These are phyloP conservation scores for Verticillium tricorpus DNA, from an alignment of 2,329 filamentous ascomycete genomes.

Conservation along the genomic window DNA sequence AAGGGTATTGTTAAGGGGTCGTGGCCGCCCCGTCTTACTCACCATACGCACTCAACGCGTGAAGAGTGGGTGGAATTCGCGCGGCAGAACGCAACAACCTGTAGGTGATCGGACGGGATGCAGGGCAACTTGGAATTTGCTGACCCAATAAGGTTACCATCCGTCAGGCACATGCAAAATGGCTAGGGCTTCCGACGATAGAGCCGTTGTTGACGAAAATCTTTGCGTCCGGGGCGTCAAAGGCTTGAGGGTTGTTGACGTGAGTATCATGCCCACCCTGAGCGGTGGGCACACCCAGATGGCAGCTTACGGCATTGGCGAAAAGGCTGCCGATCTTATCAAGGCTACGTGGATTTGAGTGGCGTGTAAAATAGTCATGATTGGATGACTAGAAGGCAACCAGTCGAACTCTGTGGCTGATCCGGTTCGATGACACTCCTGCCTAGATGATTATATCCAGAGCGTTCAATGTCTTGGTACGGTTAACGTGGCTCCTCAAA, in stretches of 20 bases:
- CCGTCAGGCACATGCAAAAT: slow-evolving; percentile 53
- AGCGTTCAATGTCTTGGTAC: no score
- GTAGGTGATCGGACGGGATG: slow-evolving; percentile 29
- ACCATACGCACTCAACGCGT: not conserved
- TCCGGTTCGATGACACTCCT: no score
- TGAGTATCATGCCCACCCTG: slow-evolving; percentile 48
- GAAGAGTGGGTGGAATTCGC: slow-evolving; percentile 23
- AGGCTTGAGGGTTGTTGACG: slow-evolving; percentile 58
- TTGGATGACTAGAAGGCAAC: no score
- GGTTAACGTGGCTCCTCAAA: no score
- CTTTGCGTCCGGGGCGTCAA: slow-evolving; percentile 53
- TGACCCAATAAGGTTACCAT: slow-evolving; percentile 41
- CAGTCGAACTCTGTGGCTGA: no score
- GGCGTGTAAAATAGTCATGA: no score
- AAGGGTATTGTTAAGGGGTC: slow-evolving; percentile 13
- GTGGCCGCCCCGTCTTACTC: not conserved
- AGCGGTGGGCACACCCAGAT: slow-evolving; percentile 41
- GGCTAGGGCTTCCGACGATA: slow-evolving; percentile 46
- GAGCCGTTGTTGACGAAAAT: slow-evolving; percentile 52
- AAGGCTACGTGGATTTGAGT: not conserved
- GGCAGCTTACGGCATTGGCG: slow-evolving; percentile 49
- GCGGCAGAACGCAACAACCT: not conserved
- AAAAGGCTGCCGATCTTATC: slow-evolving; percentile 46
- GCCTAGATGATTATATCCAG: no score
- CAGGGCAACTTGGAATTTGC: no score